Conservation (phyloP, 257 asterid species). For the Solanum paucissectum region DNA sequence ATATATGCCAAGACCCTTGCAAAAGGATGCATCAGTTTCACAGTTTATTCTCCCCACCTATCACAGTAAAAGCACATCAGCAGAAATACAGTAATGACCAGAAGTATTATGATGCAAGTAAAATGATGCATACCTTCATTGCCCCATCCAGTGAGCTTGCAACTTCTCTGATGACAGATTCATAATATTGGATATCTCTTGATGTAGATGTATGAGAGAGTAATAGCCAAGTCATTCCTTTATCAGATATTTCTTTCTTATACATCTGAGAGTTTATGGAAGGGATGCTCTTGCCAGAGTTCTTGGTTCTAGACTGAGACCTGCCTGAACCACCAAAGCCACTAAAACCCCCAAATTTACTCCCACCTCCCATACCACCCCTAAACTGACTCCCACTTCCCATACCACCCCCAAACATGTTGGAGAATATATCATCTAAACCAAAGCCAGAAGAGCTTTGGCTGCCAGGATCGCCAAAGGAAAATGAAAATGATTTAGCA, state of each 20-base stretch:
- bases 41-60: conserved; percentile 83
- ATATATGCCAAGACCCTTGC: conserved; percentile 60
- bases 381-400: conserved; percentile 60
- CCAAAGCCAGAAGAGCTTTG: conserved; percentile 56
- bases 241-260: conserved; percentile 58
- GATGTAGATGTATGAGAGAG: conserved; percentile 37
- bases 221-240: conserved; percentile 74
- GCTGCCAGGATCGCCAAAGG: conserved; percentile 71
- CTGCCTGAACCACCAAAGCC: conserved; percentile 39
- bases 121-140: conserved; percentile 46
- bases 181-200: conserved; percentile 44
- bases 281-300: conserved; percentile 38
- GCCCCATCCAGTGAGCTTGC: conserved; percentile 60
- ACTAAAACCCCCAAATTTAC: conserved; percentile 12
- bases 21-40: conserved; percentile 54
- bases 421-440: conserved; percentile 59
- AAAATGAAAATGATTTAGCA: conserved; percentile 74
- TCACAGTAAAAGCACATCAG: not conserved
- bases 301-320: conserved; percentile 29
- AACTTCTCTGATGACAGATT: conserved; percentile 45
- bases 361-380: conserved; percentile 61
- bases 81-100: not conserved
- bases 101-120: not conserved
- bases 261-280: conserved; percentile 40
- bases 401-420: conserved; percentile 57